Base-by-base conservation (phyloP, 129 eudicot genomes). In the Saposhnikovia divaricata region DNA sequence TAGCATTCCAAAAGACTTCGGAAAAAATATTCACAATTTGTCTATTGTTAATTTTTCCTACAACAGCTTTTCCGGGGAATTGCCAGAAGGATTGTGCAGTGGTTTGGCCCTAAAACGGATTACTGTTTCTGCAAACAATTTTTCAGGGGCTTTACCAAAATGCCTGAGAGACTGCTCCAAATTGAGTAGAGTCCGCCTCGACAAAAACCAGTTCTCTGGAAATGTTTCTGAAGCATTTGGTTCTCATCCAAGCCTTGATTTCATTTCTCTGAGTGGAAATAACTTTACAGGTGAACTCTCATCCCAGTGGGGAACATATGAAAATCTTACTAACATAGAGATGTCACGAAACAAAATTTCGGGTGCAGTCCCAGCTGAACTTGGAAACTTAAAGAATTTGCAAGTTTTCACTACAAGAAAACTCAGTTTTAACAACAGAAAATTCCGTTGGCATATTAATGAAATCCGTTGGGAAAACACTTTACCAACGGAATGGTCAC, bases 321-420 rank as follows among this genome's bases (percentile, higher is more conserved):
- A 69, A 45, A 88, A 39, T 18, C 91, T 92, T 74, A 77, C 88
- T 78, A 84, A 78, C 80, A 48, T 94, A 12, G 86, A 86, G 77
- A 38, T 92, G 82, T 87, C 89, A 57, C 28, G 83, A 44, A 94
- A 94, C 77, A 86, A 71, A 53, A 82, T 94, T 28, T 86, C 97
- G 0, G 97, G 98, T 3, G 70, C 37, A 69, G 84, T 94, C 55
- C 98, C 96, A 31, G 63, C 85, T 57, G 92, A 87, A 85, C 86
- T 94, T 11, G 93, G 91, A 65, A 86, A 89, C 10, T 87, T 94
- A 45, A 85, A 78, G 7, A 55, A 74, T 50, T 68, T 94, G 83
- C 59, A 51, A 1, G 83, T 59, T n/a, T n/a, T n/a, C n/a, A n/a
- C n/a, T n/a, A n/a, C n/a, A n/a, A n/a, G n/a, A n/a, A n/a, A n/a